Base-by-base conservation (phyloP, 257 asterid species). In the Solanum verrucosum region DNA sequence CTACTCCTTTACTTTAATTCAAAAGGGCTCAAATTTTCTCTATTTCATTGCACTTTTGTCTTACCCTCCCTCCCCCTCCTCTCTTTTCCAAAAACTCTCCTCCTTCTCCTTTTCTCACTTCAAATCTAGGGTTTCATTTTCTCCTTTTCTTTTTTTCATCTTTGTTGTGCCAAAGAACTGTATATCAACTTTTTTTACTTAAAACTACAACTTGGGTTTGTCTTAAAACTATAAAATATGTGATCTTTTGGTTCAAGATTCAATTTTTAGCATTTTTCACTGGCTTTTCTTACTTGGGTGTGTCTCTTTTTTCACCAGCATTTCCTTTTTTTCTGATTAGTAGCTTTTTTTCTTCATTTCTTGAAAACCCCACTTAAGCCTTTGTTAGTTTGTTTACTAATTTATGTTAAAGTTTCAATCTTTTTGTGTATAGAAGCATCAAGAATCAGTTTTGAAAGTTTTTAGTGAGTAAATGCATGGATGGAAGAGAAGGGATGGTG, bases 401-500 rank as follows among this genome's bases (percentile, higher is more conserved):
- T 27, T 81, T 29, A 81, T 81, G 67, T 46, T 81, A 27, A 81
- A 46, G 85, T 49, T 81, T 29, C 29, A 46, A 29, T 81, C 42
- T 81, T 81, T 81, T 49, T 81, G 68, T 29, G 40, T 81, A 9
- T 46, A 46, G 29, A 44, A 81, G 68, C 18, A 35, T 49, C 14
- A 34, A 13, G 29, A 37, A 21, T 27, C 40, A 65, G 82, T 88
- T 72, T 68, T 56, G 34, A 11, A 56, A 35, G 46, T 37, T 35
- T 42, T 63, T 35, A 46, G 81, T 65, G 89, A 73, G 90, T 90
- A 89, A 91, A 91, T 91, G 92, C 90, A 91, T 91, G 93, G 92
- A 91, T 88, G 93, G 92, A 85, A 91, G 93, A 79, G 93, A 91
- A 89, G 91, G 87, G 77, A 91, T 91, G 92, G 71, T 89, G 67